Conservation (phyloP, 2,329 filamentous ascomycete genomes). For the Teratosphaeria nubilosa region DNA sequence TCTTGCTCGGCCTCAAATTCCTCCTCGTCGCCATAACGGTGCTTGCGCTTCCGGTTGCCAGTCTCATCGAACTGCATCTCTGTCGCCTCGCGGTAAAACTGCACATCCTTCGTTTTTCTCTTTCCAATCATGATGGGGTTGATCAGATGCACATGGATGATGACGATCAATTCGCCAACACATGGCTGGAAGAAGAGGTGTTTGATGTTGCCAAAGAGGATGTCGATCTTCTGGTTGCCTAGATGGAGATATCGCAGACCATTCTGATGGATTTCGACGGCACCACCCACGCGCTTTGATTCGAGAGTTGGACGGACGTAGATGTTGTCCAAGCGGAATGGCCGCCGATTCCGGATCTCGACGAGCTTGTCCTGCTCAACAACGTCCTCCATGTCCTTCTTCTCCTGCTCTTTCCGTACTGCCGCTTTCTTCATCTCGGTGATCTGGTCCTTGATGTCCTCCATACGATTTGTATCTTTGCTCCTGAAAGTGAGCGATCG, state of each 20-base stretch:
- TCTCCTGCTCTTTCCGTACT: constrained; percentile 88
- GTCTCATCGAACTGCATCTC: constrained; percentile 99
- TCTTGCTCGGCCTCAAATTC: constrained; percentile 98
- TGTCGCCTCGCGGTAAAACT: constrained; percentile 95
- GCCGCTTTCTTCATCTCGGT: constrained; percentile 92
- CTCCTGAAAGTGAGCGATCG: constrained; percentile 92
- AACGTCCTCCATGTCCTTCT: constrained; percentile 99
- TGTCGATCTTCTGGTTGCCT: constrained; percentile 79
- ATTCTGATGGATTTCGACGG: constrained; percentile 96
- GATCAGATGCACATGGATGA: constrained; percentile 96
- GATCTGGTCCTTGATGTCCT: constrained; percentile 85
- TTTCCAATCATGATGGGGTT: constrained; percentile 97
- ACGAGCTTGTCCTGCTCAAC: constrained; percentile 97
- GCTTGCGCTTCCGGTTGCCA: constrained; percentile 93
- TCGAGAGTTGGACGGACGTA: constrained; percentile 93
- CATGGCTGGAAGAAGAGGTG: constrained; percentile 98
- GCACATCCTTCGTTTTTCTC: constrained; percentile 97
- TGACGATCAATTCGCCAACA: constrained; percentile 89
- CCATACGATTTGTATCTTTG: constrained; percentile 76
- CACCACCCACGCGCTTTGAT: constrained; percentile 90
- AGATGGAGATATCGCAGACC: constrained; percentile 85
- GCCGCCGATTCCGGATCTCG: constrained; percentile 88
- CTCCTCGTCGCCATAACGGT: constrained; percentile 94
- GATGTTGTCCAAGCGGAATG: constrained; percentile 82
- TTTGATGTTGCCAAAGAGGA: constrained; percentile 96